These are phyloP conservation scores for Yarrowia osloensis DNA, from an alignment of 805 yeast species.

Conservation along the genomic window DNA sequence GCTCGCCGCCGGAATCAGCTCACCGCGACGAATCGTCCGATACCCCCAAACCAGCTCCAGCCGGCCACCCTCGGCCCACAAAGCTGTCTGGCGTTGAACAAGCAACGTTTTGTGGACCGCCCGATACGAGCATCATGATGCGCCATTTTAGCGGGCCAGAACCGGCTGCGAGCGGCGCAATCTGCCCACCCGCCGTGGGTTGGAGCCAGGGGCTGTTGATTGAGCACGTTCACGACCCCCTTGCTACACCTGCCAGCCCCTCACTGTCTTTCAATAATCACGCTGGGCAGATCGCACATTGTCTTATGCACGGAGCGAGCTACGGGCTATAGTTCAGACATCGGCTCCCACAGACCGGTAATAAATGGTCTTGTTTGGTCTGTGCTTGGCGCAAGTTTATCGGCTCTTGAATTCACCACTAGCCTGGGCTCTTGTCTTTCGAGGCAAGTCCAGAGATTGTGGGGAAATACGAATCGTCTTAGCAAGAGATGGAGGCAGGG, in stretches of 20 bases:
- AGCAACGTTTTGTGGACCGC: neutral
- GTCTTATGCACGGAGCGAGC: too few relatives aligned
- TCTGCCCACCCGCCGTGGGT: too few relatives aligned
- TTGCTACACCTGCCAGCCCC: neutral
- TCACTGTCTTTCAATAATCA: neutral
- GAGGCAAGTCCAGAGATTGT: too few relatives aligned
- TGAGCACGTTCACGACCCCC: too few relatives aligned
- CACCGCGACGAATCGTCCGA: neutral
- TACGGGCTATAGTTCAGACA: neutral
- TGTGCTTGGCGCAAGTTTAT: neutral
- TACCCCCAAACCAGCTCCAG: neutral
- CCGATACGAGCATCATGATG: neutral
- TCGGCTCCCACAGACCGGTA: neutral
- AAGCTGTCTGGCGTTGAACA: neutral
- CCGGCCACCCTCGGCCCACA: too few relatives aligned
- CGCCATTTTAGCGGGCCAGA: neutral
- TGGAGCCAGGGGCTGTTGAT: too few relatives aligned
- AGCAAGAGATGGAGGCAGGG: too few relatives aligned
- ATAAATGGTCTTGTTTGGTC: neutral
- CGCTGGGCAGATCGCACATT: neutral
- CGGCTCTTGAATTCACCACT: neutral
- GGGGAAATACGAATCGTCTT: too few relatives aligned
- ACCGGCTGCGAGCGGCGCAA: too few relatives aligned
- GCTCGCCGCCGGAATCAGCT: neutral
- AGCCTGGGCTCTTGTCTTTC: too few relatives aligned